These are phyloP conservation scores for Jamesozyma rosinii DNA, from an alignment of 805 yeast genomes.

Conservation along the genomic window DNA sequence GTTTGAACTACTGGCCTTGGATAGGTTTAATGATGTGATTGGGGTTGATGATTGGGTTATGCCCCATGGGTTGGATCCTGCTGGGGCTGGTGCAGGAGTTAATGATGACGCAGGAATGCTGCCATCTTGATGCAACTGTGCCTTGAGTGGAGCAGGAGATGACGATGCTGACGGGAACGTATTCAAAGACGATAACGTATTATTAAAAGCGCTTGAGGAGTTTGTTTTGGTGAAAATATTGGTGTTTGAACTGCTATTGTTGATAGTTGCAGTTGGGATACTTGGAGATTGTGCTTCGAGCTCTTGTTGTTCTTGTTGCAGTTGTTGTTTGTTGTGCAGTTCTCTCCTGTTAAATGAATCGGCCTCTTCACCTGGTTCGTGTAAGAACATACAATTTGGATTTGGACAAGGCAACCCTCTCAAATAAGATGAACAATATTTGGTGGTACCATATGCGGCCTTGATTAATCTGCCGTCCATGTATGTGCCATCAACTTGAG, in stretches of 20 bases:
- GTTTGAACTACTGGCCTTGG: slow-evolving; percentile 18
- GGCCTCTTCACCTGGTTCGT: slow-evolving; percentile 99
- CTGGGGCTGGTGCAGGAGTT: slow-evolving; percentile 28
- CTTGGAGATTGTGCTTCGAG: slow-evolving; percentile 12
- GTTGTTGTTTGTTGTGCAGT: slow-evolving; percentile 29
- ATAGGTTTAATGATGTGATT: slow-evolving; percentile 17
- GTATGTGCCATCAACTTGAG: slow-evolving; percentile 83
- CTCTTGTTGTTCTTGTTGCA: slow-evolving; percentile 24
- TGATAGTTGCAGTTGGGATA: slow-evolving; percentile 22
- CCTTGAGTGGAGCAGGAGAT: slow-evolving; percentile 26
- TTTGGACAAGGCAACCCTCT: slow-evolving; percentile 95
- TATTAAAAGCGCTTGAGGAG: slow-evolving; percentile 10
- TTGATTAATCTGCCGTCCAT: slow-evolving; percentile 83
- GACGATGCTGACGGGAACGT: slow-evolving; percentile 7
- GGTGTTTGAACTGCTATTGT: not conserved
- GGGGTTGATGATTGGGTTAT: slow-evolving; percentile 26
- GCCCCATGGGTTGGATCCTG: slow-evolving; percentile 31
- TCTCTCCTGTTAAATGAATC: slow-evolving; percentile 78
- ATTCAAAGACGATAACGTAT: slow-evolving; percentile 2
- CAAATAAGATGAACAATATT: slow-evolving; percentile 91
- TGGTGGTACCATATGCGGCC: slow-evolving; percentile 98
- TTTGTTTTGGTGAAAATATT: slow-evolving; percentile 6
- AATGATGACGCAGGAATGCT: slow-evolving; percentile 14
- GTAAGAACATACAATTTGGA: slow-evolving; percentile 97
- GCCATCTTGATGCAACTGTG: slow-evolving; percentile 21